Base-by-base conservation (phyloP, 78 protist species). In the Dictyostelium citrinum region DNA sequence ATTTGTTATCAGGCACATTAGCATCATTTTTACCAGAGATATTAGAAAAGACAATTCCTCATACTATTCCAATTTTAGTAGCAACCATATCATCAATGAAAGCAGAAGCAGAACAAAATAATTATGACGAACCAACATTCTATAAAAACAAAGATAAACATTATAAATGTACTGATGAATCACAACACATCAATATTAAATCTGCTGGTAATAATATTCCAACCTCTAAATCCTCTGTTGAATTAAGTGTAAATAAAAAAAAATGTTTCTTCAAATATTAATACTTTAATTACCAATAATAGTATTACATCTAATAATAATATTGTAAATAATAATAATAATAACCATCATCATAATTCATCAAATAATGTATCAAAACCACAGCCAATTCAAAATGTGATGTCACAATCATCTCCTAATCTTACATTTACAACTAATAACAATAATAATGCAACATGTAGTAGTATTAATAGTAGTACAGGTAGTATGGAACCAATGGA, bases 21-120 rank as follows among this genome's bases (percentile, higher is more conserved):
- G 17, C 72, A 17, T 45, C 70, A 29, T 68, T 61, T 49, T 35
- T 88, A 78, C 93, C 93, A 68, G 33, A 60, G 5, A 88, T 88
- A n/a, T 77, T 88, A 17, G 75, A 88, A 43, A 45, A 81, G 41
- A 88, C 93, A 3, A 78, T 88, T 7, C 93, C 93, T 3, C 72
- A 78, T 35, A 78, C 93, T 2, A 88, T 88, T 49, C 93, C 93
- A 31, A 46, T 88, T 24, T 46, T 88, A 3, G 84, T 88, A 0
- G 80, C 93, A 27, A 78, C 93, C 1, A 88, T 88, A 24, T 78
- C 84, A 11, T 27, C 35, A 37, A 31, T 78, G 31, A 76, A 88
- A 35, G 49, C 17, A 20, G 51, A 81, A 35, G 35, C 45, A 1
- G 90, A 64, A 61, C 39, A 64, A 22, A 68, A 24, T 12, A 37